These are phyloP conservation scores for Aspergillus affinis DNA, from an alignment of 495 filamentous ascomycete genomes.

Conservation along the genomic window DNA sequence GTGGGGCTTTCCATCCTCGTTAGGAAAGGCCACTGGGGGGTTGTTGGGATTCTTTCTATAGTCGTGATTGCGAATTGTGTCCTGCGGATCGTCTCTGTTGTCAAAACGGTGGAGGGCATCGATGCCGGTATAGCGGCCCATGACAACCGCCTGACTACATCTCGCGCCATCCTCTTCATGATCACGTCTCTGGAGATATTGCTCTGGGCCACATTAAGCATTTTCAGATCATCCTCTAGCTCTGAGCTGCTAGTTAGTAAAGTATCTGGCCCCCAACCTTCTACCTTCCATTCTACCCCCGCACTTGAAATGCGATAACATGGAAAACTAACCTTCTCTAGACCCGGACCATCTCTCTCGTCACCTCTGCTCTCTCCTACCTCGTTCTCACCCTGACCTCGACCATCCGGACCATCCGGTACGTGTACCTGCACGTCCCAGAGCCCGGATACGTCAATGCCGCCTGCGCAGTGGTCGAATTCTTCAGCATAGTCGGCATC, in stretches of 20 bases:
- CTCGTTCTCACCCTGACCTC: background rate
- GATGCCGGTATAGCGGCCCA: slow-evolving; percentile 3
- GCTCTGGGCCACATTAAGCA: slow-evolving; percentile 3
- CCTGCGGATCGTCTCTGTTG: background rate
- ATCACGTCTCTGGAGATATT: slow-evolving; percentile 20
- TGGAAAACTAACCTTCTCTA: background rate
- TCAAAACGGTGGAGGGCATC: background rate
- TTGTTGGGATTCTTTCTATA: background rate
- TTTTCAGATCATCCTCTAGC: background rate
- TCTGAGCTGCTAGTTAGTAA: background rate
- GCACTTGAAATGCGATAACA: background rate
- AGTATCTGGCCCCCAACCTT: background rate
- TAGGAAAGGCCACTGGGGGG: background rate
- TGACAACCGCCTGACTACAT: background rate
- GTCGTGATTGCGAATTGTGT: background rate
- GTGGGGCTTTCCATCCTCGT: background rate
- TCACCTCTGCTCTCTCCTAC: background rate
- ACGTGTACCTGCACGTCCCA: background rate
- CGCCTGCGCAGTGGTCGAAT: slow-evolving; percentile 13
- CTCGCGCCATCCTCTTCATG: slow-evolving; percentile 16
- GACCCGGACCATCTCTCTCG: background rate
- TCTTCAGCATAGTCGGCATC: slow-evolving; percentile 23
- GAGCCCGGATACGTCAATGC: slow-evolving; percentile 14
- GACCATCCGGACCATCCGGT: background rate
- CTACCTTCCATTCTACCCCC: background rate